phyloP scores from a whole-genome alignment of 2,329 filamentous ascomycete species.

The Rhynchosporium secalis region DNA sequence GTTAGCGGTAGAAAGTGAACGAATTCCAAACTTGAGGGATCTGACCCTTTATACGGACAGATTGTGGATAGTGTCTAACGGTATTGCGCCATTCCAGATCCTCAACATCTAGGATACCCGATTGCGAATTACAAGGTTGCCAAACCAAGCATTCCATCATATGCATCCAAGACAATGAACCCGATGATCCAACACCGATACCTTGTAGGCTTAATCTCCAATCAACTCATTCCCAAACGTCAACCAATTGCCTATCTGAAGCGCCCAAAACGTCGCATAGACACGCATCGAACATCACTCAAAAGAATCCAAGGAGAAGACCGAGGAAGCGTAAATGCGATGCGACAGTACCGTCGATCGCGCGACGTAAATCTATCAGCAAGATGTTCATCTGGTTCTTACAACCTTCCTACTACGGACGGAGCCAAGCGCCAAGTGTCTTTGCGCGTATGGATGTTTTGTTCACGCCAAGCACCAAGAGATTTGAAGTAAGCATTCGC shows the following conservation, averaged over 20 bases:
- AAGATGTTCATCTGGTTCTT: background rate
- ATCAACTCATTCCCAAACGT: background rate
- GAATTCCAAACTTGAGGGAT: no score
- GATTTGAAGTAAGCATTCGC: slow-evolving; percentile 6
- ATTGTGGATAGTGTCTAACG: background rate
- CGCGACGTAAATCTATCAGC: background rate
- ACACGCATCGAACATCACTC: background rate
- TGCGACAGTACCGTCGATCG: slow-evolving; percentile 1
- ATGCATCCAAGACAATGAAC: background rate
- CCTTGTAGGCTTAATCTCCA: background rate
- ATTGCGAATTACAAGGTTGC: background rate
- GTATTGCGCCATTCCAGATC: background rate
- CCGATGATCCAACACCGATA: background rate
- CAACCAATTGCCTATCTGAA: background rate
- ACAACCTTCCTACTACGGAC: slow-evolving; percentile 3
- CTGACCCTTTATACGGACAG: no score
- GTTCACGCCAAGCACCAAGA: slow-evolving; percentile 5
- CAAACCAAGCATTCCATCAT: background rate
- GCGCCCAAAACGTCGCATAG: background rate
- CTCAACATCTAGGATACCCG: background rate
- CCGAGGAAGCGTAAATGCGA: background rate
- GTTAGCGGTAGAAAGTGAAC: no score
- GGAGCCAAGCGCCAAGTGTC: slow-evolving; percentile 7
- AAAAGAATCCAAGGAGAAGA: background rate
- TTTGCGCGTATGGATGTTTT: slow-evolving; percentile 3